Percentiles rank a stretch among this genome's conserved stretches.
Conservation (phyloP, 257 asterid species). For the Coffea eugenioides region DNA sequence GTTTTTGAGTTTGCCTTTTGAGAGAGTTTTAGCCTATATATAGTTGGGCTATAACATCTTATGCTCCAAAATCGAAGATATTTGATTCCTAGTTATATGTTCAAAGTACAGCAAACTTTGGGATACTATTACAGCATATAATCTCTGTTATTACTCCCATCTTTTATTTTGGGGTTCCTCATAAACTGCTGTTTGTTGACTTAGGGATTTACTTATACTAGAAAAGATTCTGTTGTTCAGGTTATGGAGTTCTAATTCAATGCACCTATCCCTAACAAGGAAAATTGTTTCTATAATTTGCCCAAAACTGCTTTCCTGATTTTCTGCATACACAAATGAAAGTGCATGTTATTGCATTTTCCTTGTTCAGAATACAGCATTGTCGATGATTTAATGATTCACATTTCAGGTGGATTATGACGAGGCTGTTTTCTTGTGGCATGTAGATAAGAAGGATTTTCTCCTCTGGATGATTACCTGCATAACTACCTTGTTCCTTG, state of each 20-base stretch:
- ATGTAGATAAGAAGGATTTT: conserved; percentile 91
- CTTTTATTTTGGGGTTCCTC: neutral
- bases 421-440: conserved; percentile 90
- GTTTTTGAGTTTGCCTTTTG: neutral
- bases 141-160: neutral
- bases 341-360: conserved; percentile 13
- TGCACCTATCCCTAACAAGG: neutral
- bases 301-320: conserved; percentile 7
- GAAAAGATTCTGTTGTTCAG: neutral
- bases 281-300: neutral
- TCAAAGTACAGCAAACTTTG: neutral
- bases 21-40: neutral
- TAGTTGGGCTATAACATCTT: neutral
- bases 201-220: neutral
- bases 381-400: conserved; percentile 17
- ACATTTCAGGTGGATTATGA: conserved; percentile 90
- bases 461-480: conserved; percentile 89
- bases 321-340: conserved; percentile 11
- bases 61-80: neutral
- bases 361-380: conserved; percentile 25
- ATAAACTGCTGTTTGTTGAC: neutral
- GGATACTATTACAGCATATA: neutral
- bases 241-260: neutral
- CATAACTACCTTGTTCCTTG: conserved; percentile 76
- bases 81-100: neutral